Conservation (phyloP, 2,329 filamentous ascomycete genomes). For the Stachybotrys elegans region DNA sequence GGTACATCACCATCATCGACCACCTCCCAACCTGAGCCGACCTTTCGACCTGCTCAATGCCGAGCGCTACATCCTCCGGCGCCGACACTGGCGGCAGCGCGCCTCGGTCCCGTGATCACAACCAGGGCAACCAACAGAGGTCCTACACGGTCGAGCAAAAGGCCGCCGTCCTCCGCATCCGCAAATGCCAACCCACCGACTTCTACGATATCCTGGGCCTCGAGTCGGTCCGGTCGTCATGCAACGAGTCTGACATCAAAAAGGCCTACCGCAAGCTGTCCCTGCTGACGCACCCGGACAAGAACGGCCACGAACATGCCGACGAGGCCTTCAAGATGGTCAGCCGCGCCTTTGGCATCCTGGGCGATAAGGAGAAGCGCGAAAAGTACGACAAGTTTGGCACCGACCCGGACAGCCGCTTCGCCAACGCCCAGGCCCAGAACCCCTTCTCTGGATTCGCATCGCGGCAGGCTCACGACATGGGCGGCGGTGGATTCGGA, state of each 20-base stretch:
- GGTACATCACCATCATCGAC: too few relatives aligned
- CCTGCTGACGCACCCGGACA: conserved; percentile 94
- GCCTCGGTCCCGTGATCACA: conserved; percentile 57
- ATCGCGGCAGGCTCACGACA: conserved; percentile 34
- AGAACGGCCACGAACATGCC: conserved; percentile 92
- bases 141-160: conserved; percentile 88
- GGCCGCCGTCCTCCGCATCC: conserved; percentile 83
- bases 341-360: conserved; percentile 83
- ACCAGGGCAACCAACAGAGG: conserved; percentile 70
- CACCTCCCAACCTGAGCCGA: background rate
- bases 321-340: conserved; percentile 99
- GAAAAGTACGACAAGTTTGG: conserved; percentile 83
- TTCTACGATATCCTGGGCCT: conserved; percentile 94
- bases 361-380: conserved; percentile 86
- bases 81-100: conserved; percentile 40
- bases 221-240: conserved; percentile 56
- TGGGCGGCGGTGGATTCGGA: conserved; percentile 45
- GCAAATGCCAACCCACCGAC: conserved; percentile 74
- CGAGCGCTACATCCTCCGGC: conserved; percentile 49
- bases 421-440: conserved; percentile 57
- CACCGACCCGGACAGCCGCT: conserved; percentile 86
- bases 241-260: conserved; percentile 82
- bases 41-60: conserved; percentile 20
- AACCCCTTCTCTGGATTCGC: conserved; percentile 63
- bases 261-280: conserved; percentile 96